Conservation (phyloP, 805 yeast species). For the Barnettozyma sp. region DNA sequence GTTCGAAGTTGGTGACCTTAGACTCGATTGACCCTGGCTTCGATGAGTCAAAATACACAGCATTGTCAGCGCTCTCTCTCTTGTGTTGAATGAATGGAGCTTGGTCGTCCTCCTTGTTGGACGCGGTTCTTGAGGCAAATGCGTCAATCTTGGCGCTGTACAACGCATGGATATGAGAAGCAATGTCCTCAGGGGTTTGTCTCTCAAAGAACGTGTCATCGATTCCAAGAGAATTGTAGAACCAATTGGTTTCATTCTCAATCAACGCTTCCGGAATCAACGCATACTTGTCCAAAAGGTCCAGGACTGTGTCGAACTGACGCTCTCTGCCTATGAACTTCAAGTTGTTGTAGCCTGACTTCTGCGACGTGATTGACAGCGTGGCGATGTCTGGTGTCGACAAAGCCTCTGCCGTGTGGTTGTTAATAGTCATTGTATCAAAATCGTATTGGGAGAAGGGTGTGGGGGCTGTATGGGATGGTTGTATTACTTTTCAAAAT, state of each 20-base stretch:
- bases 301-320: conserved; percentile 78
- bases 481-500: neutral
- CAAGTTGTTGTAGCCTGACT: conserved; percentile 63
- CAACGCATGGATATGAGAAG: conserved; percentile 76
- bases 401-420: conserved; percentile 2
- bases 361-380: conserved; percentile 34
- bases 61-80: conserved; percentile 76
- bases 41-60: conserved; percentile 81
- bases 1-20: conserved; percentile 52
- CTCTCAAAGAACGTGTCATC: conserved; percentile 89
- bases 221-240: conserved; percentile 79
- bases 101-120: conserved; percentile 2
- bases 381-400: conserved; percentile 32
- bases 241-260: conserved; percentile 84
- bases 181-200: conserved; percentile 74
- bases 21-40: conserved; percentile 39
- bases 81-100: conserved; percentile 67
- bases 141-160: conserved; percentile 93
- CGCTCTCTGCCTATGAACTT: conserved; percentile 75
- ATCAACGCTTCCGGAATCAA: conserved; percentile 84
- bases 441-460: neutral
- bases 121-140: conserved; percentile 43
- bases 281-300: conserved; percentile 72
- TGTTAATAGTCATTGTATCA: conserved; percentile 6
- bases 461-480: neutral